Evolutionary conservation across 2,329 filamentous ascomycete species (phyloP).

Genomic region (Cladosporium colombiae): DNA sequence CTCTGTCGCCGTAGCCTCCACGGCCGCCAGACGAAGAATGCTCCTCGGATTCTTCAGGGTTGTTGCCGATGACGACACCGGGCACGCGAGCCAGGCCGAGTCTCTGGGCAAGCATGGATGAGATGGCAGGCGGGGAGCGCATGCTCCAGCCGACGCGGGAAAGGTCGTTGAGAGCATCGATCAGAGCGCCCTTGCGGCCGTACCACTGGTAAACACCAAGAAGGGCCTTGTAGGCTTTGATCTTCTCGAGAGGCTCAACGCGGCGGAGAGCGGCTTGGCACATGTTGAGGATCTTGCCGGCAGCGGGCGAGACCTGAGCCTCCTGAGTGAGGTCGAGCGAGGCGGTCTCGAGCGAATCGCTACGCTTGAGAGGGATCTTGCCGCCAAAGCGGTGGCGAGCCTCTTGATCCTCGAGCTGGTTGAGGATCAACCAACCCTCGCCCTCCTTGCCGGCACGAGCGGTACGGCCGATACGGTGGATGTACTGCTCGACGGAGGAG

Average conservation of each 20-base stretch:
- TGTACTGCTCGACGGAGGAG: slow-evolving; percentile 49
- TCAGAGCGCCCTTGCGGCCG: slow-evolving; percentile 39
- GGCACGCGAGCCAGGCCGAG: slow-evolving; percentile 33
- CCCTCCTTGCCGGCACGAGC: slow-evolving; percentile 71
- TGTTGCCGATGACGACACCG: slow-evolving; percentile 34
- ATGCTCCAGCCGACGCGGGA: slow-evolving; percentile 55
- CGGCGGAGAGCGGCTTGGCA: slow-evolving; percentile 45
- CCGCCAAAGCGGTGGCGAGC: slow-evolving; percentile 53
- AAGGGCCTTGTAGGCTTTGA: slow-evolving; percentile 57
- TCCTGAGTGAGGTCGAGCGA: slow-evolving; percentile 47
- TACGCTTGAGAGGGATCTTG: slow-evolving; percentile 62
- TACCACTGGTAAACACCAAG: slow-evolving; percentile 56
- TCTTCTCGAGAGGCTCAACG: slow-evolving; percentile 47
- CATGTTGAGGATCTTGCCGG: slow-evolving; percentile 48
- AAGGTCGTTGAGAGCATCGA: slow-evolving; percentile 59
- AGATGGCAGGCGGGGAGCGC: slow-evolving; percentile 49
- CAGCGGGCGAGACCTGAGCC: slow-evolving; percentile 43
- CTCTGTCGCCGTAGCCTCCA: slow-evolving; percentile 21
- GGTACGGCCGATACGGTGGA: slow-evolving; percentile 55
- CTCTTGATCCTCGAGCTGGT: slow-evolving; percentile 53
- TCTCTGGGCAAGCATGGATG: slow-evolving; percentile 30
- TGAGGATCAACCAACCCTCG: slow-evolving; percentile 68
- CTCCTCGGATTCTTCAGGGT: slow-evolving; percentile 18
- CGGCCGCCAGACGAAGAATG: slow-evolving; percentile 8
- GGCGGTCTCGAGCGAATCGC: slow-evolving; percentile 55